A percentile compares a stretch with the other conserved stretches of the same genome.
phyloP scores from a whole-genome alignment of 2,329 filamentous ascomycete genomes.

The Phoma sp. region DNA sequence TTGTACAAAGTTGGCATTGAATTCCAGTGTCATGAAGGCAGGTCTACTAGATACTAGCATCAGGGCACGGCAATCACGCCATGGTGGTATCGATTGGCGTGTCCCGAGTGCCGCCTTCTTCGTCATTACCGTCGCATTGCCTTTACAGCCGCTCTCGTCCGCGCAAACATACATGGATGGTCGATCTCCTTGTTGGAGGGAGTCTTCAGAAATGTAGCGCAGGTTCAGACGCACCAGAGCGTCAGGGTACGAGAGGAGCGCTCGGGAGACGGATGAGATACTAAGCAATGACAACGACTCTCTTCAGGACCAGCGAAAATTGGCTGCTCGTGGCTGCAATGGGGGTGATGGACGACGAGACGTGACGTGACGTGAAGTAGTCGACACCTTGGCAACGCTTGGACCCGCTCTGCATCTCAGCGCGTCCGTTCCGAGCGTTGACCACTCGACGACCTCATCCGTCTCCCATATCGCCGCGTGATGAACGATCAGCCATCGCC shows the following conservation, averaged over 20 bases:
- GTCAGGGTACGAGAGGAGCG: no score
- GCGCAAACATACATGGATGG: no score
- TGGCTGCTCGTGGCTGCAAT: no score
- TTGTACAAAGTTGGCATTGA: background rate
- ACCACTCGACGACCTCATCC: slow-evolving; percentile 12
- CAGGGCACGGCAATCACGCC: background rate
- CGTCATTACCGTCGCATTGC: no score
- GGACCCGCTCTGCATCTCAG: background rate
- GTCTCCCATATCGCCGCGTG: slow-evolving; percentile 15
- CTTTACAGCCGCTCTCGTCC: no score
- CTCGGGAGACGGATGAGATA: no score
- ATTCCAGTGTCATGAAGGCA: background rate
- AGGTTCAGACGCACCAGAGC: no score
- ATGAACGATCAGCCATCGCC: slow-evolving; percentile 35
- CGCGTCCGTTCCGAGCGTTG: slow-evolving; percentile 12
- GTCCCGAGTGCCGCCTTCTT: no score
- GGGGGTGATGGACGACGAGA: background rate
- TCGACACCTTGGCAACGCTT: slow-evolving; percentile 11
- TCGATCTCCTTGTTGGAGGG: no score
- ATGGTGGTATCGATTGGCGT: background rate
- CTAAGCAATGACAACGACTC: no score
- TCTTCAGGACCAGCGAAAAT: no score
- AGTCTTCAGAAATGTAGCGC: no score
- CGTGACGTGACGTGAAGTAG: background rate
- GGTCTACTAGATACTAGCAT: background rate